Percentiles rank a stretch among this genome's conserved stretches.
These are phyloP conservation scores for Letharia columbiana DNA, from an alignment of 495 filamentous ascomycete species.

Conservation along the genomic window DNA sequence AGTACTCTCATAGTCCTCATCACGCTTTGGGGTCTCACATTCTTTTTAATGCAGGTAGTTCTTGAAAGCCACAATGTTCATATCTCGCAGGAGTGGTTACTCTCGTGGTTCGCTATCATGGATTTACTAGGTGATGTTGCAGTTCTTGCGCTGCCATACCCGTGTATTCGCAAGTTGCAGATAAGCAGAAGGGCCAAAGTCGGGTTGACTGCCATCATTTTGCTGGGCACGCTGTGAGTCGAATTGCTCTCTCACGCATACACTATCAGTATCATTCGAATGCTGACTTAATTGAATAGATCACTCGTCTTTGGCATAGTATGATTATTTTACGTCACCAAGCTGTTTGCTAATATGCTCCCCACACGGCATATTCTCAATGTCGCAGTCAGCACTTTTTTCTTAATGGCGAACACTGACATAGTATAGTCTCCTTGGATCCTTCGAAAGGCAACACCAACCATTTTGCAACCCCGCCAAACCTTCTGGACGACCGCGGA, in stretches of 20 bases:
- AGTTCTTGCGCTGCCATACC: conserved; percentile 8
- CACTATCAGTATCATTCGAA: background rate
- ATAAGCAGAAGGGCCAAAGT: conserved; percentile 7
- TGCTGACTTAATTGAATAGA: background rate
- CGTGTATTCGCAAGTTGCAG: conserved; percentile 9
- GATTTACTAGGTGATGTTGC: conserved; percentile 11
- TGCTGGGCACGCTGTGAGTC: conserved; percentile 12
- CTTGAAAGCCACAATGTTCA: background rate
- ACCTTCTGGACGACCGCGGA: conserved; percentile 14
- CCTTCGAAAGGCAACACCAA: background rate
- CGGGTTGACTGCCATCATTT: background rate
- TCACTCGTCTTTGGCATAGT: conserved; percentile 6
- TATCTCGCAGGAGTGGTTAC: background rate
- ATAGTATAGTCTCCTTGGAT: background rate
- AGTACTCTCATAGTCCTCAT: conserved; percentile 6
- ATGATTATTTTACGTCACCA: background rate
- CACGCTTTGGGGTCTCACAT: conserved; percentile 1
- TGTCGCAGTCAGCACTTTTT: background rate
- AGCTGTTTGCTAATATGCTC: conserved; percentile 5
- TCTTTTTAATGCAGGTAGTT: background rate
- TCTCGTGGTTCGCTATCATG: conserved; percentile 13
- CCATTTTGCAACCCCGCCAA: background rate
- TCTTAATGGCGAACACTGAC: background rate
- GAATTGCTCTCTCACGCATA: no score
- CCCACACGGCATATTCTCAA: no score